A percentile compares a stretch with the other conserved stretches of the same genome.
These are phyloP conservation scores for Pyrenophora graminea DNA, from an alignment of 2,329 filamentous ascomycete genomes.

Conservation along the genomic window DNA sequence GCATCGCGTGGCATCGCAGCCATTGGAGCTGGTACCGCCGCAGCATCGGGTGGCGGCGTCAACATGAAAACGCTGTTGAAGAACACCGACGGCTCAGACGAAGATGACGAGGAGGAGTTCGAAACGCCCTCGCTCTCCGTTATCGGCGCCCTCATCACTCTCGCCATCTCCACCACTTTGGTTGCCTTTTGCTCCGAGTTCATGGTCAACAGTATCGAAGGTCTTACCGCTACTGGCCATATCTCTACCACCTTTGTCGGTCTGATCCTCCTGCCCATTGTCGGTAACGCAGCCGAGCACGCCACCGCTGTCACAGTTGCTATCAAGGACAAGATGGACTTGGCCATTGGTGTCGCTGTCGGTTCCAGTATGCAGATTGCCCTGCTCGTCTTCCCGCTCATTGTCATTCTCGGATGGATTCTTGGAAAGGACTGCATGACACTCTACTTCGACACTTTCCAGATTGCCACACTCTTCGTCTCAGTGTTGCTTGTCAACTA, in stretches of 20 bases:
- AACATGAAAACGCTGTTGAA: slow-evolving; percentile 53
- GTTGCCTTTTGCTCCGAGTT: slow-evolving; percentile 77
- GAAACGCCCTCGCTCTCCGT: slow-evolving; percentile 76
- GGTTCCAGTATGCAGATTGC: slow-evolving; percentile 69
- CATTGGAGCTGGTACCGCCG: slow-evolving; percentile 58
- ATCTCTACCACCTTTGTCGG: slow-evolving; percentile 66
- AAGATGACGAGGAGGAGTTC: slow-evolving; percentile 68
- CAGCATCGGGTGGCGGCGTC: slow-evolving; percentile 55
- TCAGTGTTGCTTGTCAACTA: slow-evolving; percentile 63
- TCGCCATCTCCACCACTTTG: slow-evolving; percentile 73
- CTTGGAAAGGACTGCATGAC: slow-evolving; percentile 67
- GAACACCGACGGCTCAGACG: slow-evolving; percentile 39
- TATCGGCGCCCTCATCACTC: slow-evolving; percentile 70
- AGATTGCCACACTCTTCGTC: slow-evolving; percentile 70
- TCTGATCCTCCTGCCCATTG: slow-evolving; percentile 66
- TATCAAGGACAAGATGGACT: slow-evolving; percentile 70
- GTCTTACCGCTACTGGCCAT: slow-evolving; percentile 53
- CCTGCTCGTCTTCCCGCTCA: slow-evolving; percentile 63
- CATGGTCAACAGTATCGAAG: slow-evolving; percentile 64
- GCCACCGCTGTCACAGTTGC: slow-evolving; percentile 66
- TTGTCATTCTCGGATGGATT: slow-evolving; percentile 66
- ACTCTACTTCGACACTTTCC: slow-evolving; percentile 84
- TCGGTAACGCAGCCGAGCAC: slow-evolving; percentile 69
- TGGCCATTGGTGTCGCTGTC: slow-evolving; percentile 69
- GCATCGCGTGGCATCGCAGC: slow-evolving; percentile 55